Evolutionary conservation across 1,284 basidiomycete genomes (phyloP).

Genomic region (Cryptococcus sp.): DNA sequence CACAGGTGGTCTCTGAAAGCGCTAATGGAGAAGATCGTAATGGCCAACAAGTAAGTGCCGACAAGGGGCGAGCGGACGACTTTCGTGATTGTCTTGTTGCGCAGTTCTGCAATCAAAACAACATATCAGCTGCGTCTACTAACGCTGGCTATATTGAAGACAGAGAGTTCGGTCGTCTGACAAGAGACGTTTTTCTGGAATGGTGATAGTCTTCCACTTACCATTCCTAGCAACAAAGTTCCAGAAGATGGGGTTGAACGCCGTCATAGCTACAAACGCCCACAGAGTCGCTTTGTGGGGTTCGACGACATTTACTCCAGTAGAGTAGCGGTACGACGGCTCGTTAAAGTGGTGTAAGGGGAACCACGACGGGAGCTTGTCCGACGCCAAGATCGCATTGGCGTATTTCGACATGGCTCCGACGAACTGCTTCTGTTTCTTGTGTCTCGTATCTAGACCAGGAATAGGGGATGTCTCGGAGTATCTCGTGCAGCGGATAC

Average conservation of each 20-base stretch:
- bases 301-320: constrained; percentile 54
- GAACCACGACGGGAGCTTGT: constrained; percentile 28
- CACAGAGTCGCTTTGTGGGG: constrained; percentile 66
- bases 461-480: too few species aligned
- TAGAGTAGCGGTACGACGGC: constrained; percentile 33
- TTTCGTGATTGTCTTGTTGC: constrained; percentile 80
- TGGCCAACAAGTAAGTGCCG: constrained; percentile 88
- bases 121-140: not conserved
- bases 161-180: too few species aligned
- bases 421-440: too few species aligned
- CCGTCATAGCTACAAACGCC: constrained; percentile 64
- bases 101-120: constrained; percentile 65
- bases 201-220: constrained; percentile 49
- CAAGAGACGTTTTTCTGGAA: too few species aligned
- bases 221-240: constrained; percentile 93
- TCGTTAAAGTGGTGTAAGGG: constrained; percentile 30
- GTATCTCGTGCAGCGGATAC: too few species aligned
- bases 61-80: constrained; percentile 69
- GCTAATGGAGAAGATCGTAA: constrained; percentile 84
- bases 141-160: too few species aligned
- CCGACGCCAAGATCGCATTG: not conserved
- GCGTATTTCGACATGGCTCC: not conserved
- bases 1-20: constrained; percentile 82
- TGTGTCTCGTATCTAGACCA: too few species aligned
- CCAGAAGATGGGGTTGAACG: constrained; percentile 94